These are phyloP conservation scores for Dactylonectria estremocensis DNA, from an alignment of 2,329 filamentous ascomycete genomes.

Conservation along the genomic window DNA sequence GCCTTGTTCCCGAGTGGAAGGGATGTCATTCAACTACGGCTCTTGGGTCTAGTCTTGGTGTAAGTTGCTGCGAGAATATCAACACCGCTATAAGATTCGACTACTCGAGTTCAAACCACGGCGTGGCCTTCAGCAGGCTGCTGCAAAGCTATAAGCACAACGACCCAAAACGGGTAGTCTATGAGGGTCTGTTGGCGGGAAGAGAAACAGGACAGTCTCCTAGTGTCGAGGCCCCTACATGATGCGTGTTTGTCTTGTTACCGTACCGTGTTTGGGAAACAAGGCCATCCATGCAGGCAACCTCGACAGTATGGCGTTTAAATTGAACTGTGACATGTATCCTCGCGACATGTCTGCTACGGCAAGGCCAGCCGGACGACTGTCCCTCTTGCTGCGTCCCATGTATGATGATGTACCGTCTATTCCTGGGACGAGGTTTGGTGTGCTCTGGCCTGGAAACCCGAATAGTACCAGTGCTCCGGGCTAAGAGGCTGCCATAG, in stretches of 20 bases:
- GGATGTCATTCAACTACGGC: not conserved
- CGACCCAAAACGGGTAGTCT: slow-evolving; percentile 20
- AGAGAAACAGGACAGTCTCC: not conserved
- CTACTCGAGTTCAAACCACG: not conserved
- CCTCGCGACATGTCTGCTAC: not conserved
- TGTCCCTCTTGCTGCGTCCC: slow-evolving; percentile 2
- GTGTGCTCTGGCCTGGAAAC: not conserved
- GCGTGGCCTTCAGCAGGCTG: slow-evolving; percentile 14
- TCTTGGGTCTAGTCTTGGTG: not conserved
- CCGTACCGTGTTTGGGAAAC: slow-evolving; percentile 1
- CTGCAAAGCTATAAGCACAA: slow-evolving; percentile 7
- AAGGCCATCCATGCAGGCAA: slow-evolving; percentile 3
- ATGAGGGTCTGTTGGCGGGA: slow-evolving; percentile 1
- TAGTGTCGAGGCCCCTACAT: slow-evolving; percentile 30
- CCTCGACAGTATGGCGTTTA: not conserved
- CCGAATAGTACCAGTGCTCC: slow-evolving; percentile 14
- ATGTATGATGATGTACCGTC: not conserved
- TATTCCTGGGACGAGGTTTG: slow-evolving; percentile 9
- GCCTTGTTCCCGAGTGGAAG: not conserved
- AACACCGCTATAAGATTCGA: not conserved
- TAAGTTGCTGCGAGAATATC: slow-evolving; percentile 11
- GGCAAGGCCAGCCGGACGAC: slow-evolving; percentile 26
- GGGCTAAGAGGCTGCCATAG: not conserved
- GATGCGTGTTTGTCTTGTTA: slow-evolving; percentile 5
- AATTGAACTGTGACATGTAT: not conserved